Conservation (phyloP, 164 flowering plant species). For the Hamamelis virginiana region DNA sequence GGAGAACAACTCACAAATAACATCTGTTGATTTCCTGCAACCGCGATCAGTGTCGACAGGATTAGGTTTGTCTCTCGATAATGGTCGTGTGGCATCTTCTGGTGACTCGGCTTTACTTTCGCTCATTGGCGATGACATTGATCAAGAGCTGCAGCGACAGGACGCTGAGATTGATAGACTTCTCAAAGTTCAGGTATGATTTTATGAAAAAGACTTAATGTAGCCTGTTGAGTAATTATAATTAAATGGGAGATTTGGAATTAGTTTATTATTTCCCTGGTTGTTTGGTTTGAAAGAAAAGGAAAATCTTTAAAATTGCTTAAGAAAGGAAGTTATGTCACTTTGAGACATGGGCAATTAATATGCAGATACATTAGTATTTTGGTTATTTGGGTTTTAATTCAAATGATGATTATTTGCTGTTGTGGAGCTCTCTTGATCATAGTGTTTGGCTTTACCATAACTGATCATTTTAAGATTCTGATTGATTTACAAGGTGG, state of each 20-base stretch:
- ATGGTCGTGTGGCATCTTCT: constrained; percentile 54
- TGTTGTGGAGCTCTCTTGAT: too few species aligned
- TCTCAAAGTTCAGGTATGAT: constrained; percentile 65
- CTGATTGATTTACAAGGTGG: too few species aligned
- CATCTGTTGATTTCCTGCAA: constrained; percentile 70
- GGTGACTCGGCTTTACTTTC: constrained; percentile 59
- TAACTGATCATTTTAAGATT: too few species aligned
- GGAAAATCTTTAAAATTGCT: neutral
- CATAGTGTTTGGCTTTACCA: too few species aligned
- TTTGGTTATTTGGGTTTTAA: too few species aligned
- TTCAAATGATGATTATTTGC: too few species aligned
- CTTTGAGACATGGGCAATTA: neutral
- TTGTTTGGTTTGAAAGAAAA: too few species aligned
- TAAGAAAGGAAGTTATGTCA: neutral
- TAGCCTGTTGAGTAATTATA: neutral
- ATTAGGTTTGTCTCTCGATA: constrained; percentile 76
- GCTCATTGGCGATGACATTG: constrained; percentile 57
- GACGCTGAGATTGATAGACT: constrained; percentile 77
- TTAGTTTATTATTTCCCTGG: neutral
- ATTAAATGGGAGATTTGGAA: neutral
- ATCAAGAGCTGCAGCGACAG: constrained; percentile 61
- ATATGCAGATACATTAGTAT: neutral
- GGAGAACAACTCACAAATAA: constrained; percentile 65
- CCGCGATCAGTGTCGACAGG: constrained; percentile 79
- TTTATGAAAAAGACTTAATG: neutral